Evolutionary conservation across 225 moss, liverwort and hornwort genomes (phyloP), one percentile per base, ranked within the genome.

Genomic region (Anthoceros angustus): DNA sequence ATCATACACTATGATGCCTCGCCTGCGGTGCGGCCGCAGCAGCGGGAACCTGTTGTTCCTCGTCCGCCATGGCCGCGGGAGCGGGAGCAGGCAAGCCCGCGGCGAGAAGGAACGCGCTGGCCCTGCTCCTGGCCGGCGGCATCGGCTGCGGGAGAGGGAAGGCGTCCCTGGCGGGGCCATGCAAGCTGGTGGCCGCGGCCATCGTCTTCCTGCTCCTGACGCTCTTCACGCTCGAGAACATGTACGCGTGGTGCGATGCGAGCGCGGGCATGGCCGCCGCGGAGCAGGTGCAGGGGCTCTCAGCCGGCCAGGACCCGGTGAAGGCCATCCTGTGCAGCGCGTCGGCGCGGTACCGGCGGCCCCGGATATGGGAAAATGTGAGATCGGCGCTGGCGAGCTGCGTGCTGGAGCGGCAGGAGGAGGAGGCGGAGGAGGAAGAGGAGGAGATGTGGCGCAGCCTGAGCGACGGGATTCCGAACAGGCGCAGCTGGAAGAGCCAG

Each of bases 401-500:
- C 9, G 43, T 8, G 14, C 43, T 45, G 9, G 9, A 45, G 14
- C 43, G 43, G 43, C 43, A 8, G 43, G 9, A 9, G 43, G 49
- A 11, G 16, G 49, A 20, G 49, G 49, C 49, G 15, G 49, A 50
- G 4, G 49, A 5, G 16, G 49, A 5, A 5, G 49, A 16, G 5
- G 49, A 20, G 4, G 49, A 50, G 16, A 16, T n/a, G n/a, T n/a
- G n/a, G n/a, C n/a, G 14, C 49, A 20, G n/a, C 55, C 18, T 18
- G 8, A 20, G 16, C n/a, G 8, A 7, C 7, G 55, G 5, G 55
- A 5, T 18, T 12, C n/a, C 55, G 0, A 23, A 55, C 55, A 23
- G 23, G 55, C 55, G 14, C 10, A 55, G 55, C 55, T 55, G 55
- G 55, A 55, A 55, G 55, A 55, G 55, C 55, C 55, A 55, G 55